A percentile compares a stretch with the other conserved stretches of the same genome.
These are phyloP conservation scores for Ogataea paradorogensis DNA, from an alignment of 805 yeast genomes.

Conservation along the genomic window DNA sequence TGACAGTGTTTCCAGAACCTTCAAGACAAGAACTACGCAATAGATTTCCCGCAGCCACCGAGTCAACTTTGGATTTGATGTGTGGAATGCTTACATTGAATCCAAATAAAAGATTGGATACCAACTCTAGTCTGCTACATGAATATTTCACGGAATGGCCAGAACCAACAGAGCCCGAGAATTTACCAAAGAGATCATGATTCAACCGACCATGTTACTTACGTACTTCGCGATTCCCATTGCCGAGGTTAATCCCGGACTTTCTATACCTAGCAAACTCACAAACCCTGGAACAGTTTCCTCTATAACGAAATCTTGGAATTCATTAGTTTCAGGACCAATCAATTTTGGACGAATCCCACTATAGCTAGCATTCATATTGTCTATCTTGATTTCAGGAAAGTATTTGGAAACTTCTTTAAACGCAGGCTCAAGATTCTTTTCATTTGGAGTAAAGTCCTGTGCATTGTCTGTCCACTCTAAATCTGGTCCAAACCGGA, in stretches of 20 bases:
- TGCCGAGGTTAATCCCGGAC: conserved; percentile 84
- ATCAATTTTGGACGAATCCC: conserved; percentile 83
- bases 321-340: conserved; percentile 42
- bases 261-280: conserved; percentile 79
- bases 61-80: conserved; percentile 73
- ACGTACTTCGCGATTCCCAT: conserved; percentile 84
- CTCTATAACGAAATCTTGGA: conserved; percentile 77
- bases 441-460: conserved; percentile 47
- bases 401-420: conserved; percentile 59
- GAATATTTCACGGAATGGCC: conserved; percentile 74
- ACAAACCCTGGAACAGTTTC: conserved; percentile 74
- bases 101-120: conserved; percentile 69
- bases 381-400: conserved; percentile 51
- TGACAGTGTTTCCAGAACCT: conserved; percentile 80
- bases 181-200: conserved; percentile 42
- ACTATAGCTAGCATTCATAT: conserved; percentile 63
- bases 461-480: conserved; percentile 63
- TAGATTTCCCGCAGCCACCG: conserved; percentile 88
- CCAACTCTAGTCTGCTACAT: conserved; percentile 60
- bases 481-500: conserved; percentile 85
- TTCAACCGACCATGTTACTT: conserved; percentile 26
- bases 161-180: conserved; percentile 63
- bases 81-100: conserved; percentile 70
- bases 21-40: conserved; percentile 74
- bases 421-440: conserved; percentile 53